Evolutionary conservation across 1,139 yeast genomes (phyloP), one percentile per base, ranked within the genome.

Genomic region (Spathaspora sp.): DNA sequence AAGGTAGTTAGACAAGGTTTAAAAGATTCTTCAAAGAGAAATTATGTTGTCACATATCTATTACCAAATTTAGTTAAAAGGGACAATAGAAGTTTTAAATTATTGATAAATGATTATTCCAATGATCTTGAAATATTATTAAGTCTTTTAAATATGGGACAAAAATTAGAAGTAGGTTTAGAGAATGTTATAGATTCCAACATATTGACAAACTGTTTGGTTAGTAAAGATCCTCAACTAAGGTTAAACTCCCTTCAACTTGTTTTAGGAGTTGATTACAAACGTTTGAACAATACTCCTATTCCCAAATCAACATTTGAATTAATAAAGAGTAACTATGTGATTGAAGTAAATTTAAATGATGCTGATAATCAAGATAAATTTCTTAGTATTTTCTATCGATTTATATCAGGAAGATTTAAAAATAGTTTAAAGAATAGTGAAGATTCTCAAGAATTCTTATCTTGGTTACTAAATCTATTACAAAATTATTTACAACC

Each of bases 281-380:
- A 26, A 18, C 78, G 89, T 0, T 75, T 81, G 0, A 86, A 86
- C 57, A 78, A 80, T 2, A 72, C 72, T 45, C 80, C 82, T 0
- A 72, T 90, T 7, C 70, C 79, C 0, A 46, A 63, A 0, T 60
- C 64, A 24, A 70, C 79, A 0, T 79, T 77, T 48, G 67, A 70
- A 0, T 57, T 76, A 1, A 56, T 88, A 1, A 56, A 63, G 37
- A 57, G 67, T 0, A 65, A 76, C 31, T 46, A 49, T 26, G 43
- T 66, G 3, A 57, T 84, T 8, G 78, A 77, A 49, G 63, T 70
- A 9, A 73, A 84, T 50, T 75, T 86, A 49, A 70, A 76, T 29
- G 95, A 88, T 48, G 56, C 59, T 26, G 73, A 78, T 10, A 81
- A 85, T 43, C 74, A 89, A 11, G 93, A 82, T 53, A 82, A 79